Percentiles rank a stretch among this genome's conserved stretches.
Evolutionary conservation across 208 protist species (phyloP).

Genomic region (Crithidia acanthocephali): DNA sequence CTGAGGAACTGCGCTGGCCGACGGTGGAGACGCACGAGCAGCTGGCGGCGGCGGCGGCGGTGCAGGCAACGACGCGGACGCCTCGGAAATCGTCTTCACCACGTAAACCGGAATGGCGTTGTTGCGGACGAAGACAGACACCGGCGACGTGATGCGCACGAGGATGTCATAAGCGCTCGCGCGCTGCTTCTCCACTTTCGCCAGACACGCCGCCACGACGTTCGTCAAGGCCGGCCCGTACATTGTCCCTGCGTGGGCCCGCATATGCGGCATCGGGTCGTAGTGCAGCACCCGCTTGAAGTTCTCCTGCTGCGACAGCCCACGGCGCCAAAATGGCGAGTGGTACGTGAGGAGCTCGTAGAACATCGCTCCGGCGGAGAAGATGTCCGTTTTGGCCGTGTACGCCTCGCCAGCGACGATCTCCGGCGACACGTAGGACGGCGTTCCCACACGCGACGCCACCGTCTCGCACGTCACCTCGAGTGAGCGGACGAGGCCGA

Average conservation of each 20-base stretch:
- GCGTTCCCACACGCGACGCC: constrained; percentile 86
- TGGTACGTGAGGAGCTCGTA: constrained; percentile 84
- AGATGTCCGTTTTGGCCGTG: constrained; percentile 94
- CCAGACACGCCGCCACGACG: constrained; percentile 54
- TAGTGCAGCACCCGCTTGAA: constrained; percentile 55
- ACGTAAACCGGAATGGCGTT: constrained; percentile 55
- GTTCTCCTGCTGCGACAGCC: constrained; percentile 53
- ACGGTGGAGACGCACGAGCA: constrained; percentile 16
- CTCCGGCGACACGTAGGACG: constrained; percentile 94
- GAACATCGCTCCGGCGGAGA: constrained; percentile 88
- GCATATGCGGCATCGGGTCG: constrained; percentile 67
- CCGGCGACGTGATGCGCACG: constrained; percentile 37
- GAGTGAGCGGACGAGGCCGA: constrained; percentile 84
- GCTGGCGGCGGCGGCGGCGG: constrained; percentile 21
- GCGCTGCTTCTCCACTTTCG: constrained; percentile 58
- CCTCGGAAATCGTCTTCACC: constrained; percentile 4
- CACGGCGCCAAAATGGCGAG: constrained; percentile 68
- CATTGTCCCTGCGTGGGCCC: constrained; percentile 11
- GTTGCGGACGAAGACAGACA: constrained; percentile 41
- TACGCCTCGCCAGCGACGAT: constrained; percentile 90
- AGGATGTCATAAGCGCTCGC: constrained; percentile 67
- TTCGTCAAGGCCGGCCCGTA: constrained; percentile 53
- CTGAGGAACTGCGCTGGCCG: not conserved
- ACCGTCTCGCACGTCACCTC: constrained; percentile 64
- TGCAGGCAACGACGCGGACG: not conserved